Percentiles rank a stretch among this genome's conserved stretches.
phyloP scores from a whole-genome alignment of 2,329 filamentous ascomycete genomes.

The Bipolaris sorokiniana region DNA sequence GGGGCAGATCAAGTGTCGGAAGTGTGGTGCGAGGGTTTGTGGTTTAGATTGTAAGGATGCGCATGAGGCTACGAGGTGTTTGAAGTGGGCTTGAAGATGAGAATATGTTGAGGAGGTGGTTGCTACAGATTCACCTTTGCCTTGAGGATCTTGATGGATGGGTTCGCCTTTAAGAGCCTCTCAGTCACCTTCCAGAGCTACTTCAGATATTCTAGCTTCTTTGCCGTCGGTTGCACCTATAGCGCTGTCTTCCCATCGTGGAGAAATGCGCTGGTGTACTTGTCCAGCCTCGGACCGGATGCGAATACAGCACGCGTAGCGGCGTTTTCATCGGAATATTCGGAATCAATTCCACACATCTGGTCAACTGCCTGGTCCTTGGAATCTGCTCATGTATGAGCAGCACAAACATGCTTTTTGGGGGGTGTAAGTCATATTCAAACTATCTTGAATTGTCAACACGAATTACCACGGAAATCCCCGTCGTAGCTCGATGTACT shows the following conservation, averaged over 20 bases:
- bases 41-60: conserved; percentile 74
- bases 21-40: conserved; percentile 79
- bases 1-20: conserved; percentile 76
- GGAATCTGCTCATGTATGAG: conserved; percentile 14
- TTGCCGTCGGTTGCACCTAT: conserved; percentile 25
- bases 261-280: conserved; percentile 37
- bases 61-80: conserved; percentile 71
- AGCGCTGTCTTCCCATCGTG: conserved; percentile 30
- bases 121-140: not conserved
- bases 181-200: conserved; percentile 43
- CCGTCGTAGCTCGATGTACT: conserved; percentile 53
- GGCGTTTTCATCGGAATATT: conserved; percentile 37
- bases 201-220: conserved; percentile 31
- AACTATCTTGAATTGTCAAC: conserved; percentile 53
- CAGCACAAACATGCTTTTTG: too few relatives aligned
- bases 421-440: conserved; percentile 9
- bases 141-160: too few relatives aligned
- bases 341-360: conserved; percentile 28
- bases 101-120: not conserved
- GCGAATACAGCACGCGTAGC: conserved; percentile 42
- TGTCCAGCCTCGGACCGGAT: conserved; percentile 36
- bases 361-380: conserved; percentile 30
- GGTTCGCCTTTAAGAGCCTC: too few relatives aligned
- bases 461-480: conserved; percentile 45
- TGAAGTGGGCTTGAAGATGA: conserved; percentile 45